phyloP scores from a whole-genome alignment of 768 basidiomycete genomes.

The Rhizopogon vulgaris region DNA sequence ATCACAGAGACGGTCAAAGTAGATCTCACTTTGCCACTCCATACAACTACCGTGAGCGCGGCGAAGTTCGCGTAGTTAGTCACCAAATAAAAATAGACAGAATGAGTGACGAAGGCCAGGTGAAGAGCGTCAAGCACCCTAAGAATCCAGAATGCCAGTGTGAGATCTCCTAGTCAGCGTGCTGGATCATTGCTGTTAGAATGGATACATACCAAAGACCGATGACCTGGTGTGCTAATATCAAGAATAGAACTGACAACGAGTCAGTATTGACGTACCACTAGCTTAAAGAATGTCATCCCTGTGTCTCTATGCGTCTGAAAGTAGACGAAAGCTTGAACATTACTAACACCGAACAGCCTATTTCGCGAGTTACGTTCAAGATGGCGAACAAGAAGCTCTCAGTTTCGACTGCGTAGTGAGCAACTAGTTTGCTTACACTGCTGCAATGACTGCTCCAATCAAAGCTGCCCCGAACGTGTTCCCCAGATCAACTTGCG shows the following conservation, averaged over 20 bases:
- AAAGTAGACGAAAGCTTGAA: not conserved
- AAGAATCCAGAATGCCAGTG: too few relatives aligned
- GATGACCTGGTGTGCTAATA: not conserved
- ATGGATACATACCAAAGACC: not conserved
- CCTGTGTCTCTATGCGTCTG: not conserved
- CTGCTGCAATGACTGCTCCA: not conserved
- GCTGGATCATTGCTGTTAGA: not conserved
- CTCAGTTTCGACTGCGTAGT: not conserved
- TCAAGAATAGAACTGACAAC: not conserved
- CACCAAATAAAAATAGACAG: not conserved
- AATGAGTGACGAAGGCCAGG: not conserved
- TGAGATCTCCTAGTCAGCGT: not conserved
- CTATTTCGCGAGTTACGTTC: not conserved
- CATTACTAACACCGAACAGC: not conserved
- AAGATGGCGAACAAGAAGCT: not conserved
- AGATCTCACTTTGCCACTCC: not conserved
- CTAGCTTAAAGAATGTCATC: not conserved
- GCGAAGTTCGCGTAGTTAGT: not conserved
- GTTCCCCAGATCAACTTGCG: not conserved
- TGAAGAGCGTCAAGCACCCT: not conserved
- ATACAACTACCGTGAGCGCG: not conserved
- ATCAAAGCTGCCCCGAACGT: not conserved
- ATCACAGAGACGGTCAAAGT: too few relatives aligned
- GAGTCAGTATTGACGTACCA: not conserved
- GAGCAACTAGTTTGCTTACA: not conserved